phyloP scores from a whole-genome alignment of 23 red algal genomes.

The Gracilaria caudata region DNA sequence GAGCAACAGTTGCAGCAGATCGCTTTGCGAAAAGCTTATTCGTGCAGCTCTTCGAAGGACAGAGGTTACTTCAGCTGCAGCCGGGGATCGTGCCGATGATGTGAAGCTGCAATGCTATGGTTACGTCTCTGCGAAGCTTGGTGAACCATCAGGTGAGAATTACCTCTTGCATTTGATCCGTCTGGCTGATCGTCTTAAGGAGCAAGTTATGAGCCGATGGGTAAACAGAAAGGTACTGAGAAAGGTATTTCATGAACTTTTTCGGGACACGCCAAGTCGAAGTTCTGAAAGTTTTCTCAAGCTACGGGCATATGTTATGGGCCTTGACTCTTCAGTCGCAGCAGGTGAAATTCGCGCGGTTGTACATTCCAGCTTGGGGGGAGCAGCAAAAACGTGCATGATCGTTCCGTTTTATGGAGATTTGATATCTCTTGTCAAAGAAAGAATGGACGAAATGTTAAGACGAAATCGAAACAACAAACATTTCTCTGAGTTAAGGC shows the following conservation, averaged over 20 bases:
- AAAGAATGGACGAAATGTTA: constrained; percentile 46
- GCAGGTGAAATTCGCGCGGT: not conserved
- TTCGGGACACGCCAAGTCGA: not conserved
- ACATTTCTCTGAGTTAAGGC: constrained; percentile 19
- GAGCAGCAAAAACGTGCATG: constrained; percentile 32
- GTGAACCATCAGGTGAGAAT: constrained; percentile 6
- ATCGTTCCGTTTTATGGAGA: constrained; percentile 20
- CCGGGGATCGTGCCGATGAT: constrained; percentile 5
- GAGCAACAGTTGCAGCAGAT: not conserved
- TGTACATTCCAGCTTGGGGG: constrained; percentile 18
- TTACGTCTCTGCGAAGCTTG: constrained; percentile 39
- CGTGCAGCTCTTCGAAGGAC: constrained; percentile 46
- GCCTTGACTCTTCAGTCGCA: constrained; percentile 9
- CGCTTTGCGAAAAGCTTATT: constrained; percentile 55
- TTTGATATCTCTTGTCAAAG: constrained; percentile 46
- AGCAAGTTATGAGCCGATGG: constrained; percentile 53
- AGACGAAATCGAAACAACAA: constrained; percentile 27
- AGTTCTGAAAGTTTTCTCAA: constrained; percentile 3
- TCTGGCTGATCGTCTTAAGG: constrained; percentile 38
- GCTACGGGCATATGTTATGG: not conserved
- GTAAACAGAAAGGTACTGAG: constrained; percentile 22
- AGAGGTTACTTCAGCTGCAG: constrained; percentile 26
- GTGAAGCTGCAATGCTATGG: constrained; percentile 65
- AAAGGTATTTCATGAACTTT: constrained; percentile 22
- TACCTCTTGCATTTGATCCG: constrained; percentile 15